Conservation (phyloP, 345 rosid species). For the Erysimum cheiranthoides region DNA sequence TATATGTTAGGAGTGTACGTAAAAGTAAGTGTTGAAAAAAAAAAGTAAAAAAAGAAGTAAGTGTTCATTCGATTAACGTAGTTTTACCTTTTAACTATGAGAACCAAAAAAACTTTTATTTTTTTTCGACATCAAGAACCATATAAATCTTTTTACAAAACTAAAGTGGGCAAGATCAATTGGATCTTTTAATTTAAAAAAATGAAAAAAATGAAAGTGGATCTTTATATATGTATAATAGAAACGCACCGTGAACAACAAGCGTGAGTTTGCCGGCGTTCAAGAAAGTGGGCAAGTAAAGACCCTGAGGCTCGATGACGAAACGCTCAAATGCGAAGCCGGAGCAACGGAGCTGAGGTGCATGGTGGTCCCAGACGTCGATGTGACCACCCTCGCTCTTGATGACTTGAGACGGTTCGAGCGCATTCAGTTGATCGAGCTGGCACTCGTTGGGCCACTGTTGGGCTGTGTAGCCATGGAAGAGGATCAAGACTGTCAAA, state of each 20-base stretch:
- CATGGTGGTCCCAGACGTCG: constrained; percentile 60
- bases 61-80: background rate
- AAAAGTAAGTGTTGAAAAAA: too few relatives aligned
- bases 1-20: background rate
- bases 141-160: background rate
- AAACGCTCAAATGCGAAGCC: constrained; percentile 55
- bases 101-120: too few relatives aligned
- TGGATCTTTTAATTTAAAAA: too few relatives aligned
- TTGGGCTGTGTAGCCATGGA: constrained; percentile 53
- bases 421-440: constrained; percentile 53
- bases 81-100: background rate
- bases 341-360: constrained; percentile 64
- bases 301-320: constrained; percentile 60
- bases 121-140: too few relatives aligned
- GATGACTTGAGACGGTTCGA: constrained; percentile 53
- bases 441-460: constrained; percentile 55
- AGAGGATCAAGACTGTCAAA: constrained; percentile 51
- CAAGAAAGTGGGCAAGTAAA: constrained; percentile 56
- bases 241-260: constrained; percentile 52
- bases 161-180: background rate
- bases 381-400: constrained; percentile 60
- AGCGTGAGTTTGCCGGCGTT: constrained; percentile 54
- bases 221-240: background rate
- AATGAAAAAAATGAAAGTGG: too few relatives aligned
- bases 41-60: too few relatives aligned